Evolutionary conservation across 2,329 filamentous ascomycete genomes (phyloP).

Genomic region (Tolypocladium inflatum): DNA sequence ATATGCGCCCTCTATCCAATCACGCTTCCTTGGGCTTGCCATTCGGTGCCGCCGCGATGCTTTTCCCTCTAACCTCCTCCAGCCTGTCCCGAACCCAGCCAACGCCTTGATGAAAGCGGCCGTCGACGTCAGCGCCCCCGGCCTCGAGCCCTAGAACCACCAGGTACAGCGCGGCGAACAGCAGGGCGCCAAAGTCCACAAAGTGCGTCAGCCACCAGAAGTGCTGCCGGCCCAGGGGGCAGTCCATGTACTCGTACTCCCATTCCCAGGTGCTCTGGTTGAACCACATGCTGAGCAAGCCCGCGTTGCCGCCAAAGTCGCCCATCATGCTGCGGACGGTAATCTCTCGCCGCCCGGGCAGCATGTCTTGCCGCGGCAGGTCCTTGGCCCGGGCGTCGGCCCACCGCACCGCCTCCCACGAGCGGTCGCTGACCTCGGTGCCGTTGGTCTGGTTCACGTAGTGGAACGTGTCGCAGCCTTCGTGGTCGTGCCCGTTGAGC

Average conservation of each 20-base stretch:
- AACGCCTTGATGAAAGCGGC: constrained; percentile 10
- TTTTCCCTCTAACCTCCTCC: neutral
- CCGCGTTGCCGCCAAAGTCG: constrained; percentile 84
- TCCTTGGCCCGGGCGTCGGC: constrained; percentile 28
- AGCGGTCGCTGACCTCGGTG: constrained; percentile 26
- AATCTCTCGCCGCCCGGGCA: constrained; percentile 71
- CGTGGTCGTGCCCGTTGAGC: constrained; percentile 90
- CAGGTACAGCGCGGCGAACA: constrained; percentile 17
- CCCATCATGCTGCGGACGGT: constrained; percentile 99
- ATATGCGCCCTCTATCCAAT: constrained; percentile 9
- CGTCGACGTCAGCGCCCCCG: constrained; percentile 25
- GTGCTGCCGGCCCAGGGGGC: constrained; percentile 75
- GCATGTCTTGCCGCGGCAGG: constrained; percentile 29
- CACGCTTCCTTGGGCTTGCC: constrained; percentile 9
- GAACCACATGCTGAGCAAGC: constrained; percentile 83
- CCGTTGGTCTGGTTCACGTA: constrained; percentile 56
- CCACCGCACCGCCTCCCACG: constrained; percentile 43
- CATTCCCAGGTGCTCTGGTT: constrained; percentile 64
- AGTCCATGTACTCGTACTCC: constrained; percentile 72
- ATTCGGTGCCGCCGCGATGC: constrained; percentile 5
- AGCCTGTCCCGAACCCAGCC: constrained; percentile 7
- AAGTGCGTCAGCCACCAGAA: constrained; percentile 91
- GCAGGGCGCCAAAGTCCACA: constrained; percentile 45
- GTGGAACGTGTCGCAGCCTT: constrained; percentile 85
- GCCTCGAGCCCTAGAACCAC: constrained; percentile 15